Percentiles rank a stretch among this genome's conserved stretches.
These are phyloP conservation scores for Neurospora tetrasperma DNA, from an alignment of 495 filamentous ascomycete species.

Conservation along the genomic window DNA sequence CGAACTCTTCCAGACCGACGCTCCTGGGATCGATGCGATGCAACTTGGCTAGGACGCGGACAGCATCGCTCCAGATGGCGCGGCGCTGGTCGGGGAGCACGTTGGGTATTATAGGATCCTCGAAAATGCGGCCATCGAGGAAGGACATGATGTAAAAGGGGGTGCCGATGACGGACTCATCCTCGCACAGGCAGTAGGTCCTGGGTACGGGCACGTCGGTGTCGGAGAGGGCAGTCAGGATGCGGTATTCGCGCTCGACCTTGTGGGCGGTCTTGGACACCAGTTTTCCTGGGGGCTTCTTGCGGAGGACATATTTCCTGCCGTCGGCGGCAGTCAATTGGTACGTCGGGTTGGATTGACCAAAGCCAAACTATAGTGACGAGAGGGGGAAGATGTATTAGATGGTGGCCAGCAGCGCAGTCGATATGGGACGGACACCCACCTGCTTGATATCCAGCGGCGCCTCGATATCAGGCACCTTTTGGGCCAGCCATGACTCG, in stretches of 20 bases:
- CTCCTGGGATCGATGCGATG: constrained; percentile 60
- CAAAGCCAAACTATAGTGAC: constrained; percentile 73
- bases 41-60: constrained; percentile 74
- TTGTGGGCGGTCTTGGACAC: constrained; percentile 89
- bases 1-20: constrained; percentile 61
- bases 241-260: constrained; percentile 88
- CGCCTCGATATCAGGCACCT: constrained; percentile 68
- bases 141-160: constrained; percentile 97
- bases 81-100: constrained; percentile 58
- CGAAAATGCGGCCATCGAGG: constrained; percentile 82
- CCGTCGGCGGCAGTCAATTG: constrained; percentile 62
- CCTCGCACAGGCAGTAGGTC: constrained; percentile 78
- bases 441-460: constrained; percentile 88
- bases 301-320: constrained; percentile 71
- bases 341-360: constrained; percentile 96
- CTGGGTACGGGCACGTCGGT: constrained; percentile 83
- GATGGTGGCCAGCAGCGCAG: not conserved
- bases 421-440: constrained; percentile 10
- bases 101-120: constrained; percentile 72
- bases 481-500: constrained; percentile 61
- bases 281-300: constrained; percentile 89
- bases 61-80: constrained; percentile 78
- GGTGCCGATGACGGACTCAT: constrained; percentile 67
- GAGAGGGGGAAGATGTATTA: not conserved
- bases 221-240: constrained; percentile 69